Base-by-base conservation (phyloP, 1,139 yeast genomes). In the Yamadazyma atmosphaerica region DNA sequence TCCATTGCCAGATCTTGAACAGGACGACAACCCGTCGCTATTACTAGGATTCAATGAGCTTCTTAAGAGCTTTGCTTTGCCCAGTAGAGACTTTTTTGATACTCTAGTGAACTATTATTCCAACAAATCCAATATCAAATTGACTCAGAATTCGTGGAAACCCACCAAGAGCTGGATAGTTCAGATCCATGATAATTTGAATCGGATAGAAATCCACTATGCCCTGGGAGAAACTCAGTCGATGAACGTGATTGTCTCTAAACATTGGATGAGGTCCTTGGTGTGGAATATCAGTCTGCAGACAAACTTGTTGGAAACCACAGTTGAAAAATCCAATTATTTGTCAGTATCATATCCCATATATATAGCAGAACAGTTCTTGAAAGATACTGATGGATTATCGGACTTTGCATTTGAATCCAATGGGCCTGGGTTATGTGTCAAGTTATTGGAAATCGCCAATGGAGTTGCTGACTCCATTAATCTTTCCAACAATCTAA, bases 401-500 rank as follows among this genome's bases (percentile, higher is more conserved):
- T 57, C 66, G 0, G 37, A 55, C 18, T 56, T 57, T 42, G 66
- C 70, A 2, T 66, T 61, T 43, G 68, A 63, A 40, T 56, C 61
- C 6, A 62, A 63, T 48, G 68, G 62, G 1, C 68, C 69, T 0
- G 71, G 72, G 4, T 61, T 61, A 2, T 55, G 60, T 34, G 52
- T 61, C 14, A 66, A 66, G 40, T 43, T 66, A 22, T 39, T 64
- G 22, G 65, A 58, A 34, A 50, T 66, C 21, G 68, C 68, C 2
- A 57, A 52, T 26, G 46, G 54, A 16, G 44, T 65, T 7, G 52
- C 58, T 14, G 62, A 60, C 36, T 46, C 65, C 3, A 49, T 54
- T 18, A 37, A 45, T 29, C 37, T 42, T 26, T 24, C 35, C 1
- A 35, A 37, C 22, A 27, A 33, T 32, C 29, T 38, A 17, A 34